Evolutionary conservation across 2,329 filamentous ascomycete genomes (phyloP), one percentile per base, ranked within the genome.

Genomic region (Microcyclospora pomicola): DNA sequence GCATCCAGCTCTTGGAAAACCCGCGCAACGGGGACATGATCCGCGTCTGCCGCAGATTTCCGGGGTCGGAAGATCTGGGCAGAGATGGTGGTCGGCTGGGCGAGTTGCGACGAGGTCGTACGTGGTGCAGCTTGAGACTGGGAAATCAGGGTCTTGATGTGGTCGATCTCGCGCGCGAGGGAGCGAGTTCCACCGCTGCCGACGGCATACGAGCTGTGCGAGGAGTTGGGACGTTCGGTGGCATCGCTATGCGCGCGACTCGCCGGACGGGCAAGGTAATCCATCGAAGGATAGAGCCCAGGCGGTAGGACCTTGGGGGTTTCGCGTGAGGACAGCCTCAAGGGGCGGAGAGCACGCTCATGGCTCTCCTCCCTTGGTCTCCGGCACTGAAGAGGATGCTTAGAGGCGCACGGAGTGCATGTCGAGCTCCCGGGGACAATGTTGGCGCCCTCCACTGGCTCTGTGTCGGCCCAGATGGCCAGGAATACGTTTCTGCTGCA

Each of bases 1-100:
- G n/a, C 12, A 31, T 51, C 49, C 9, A 51, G 40, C 35, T 50
- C 47, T 3, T 47, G 48, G 19, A 44, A 37, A 6, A 51, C 36
- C 9, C 41, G 46, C n/a, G 38, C 44, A 15, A 44, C 42, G 10
- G 42, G 37, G 12, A 49, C 40, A 14, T 30, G 42, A 9, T 45
- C 45, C 12, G 42, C 34, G 10, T 36, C 24, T 14, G 15, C 33
- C 19, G 19, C 4, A 7, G 19, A 5, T 13, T 35, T 34, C 7
- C 35, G 29, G 7, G 29, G 33, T 13, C 48, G 39, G 37, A 51
- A 51, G 27, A 51, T 40, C 31, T 49, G 46, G 2, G 49, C 49
- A 5, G 47, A 47, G 33, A 49, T 48, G 27, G 37, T 43, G 34
- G 41, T 42, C 19, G 19, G 19, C 19, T 4, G 19, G 5, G 19